phyloP scores from a whole-genome alignment of 83 land plant species.

The Isoetes engelmannii region DNA sequence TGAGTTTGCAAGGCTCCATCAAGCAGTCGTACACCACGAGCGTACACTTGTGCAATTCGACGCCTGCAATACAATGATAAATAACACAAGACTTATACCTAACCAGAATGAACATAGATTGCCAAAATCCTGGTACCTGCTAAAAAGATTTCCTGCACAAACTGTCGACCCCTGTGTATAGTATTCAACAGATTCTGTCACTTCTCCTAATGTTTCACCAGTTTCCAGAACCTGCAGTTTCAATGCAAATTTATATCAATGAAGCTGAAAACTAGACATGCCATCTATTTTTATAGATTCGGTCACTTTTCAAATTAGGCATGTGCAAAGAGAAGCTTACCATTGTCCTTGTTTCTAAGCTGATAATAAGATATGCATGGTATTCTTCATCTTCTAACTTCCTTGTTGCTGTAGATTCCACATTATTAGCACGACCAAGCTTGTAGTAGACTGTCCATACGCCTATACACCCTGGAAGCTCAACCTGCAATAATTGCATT shows the following conservation, averaged over 20 bases:
- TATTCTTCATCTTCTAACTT: conserved; percentile 63
- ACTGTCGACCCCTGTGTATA: conserved; percentile 82
- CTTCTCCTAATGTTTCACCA: conserved; percentile 81
- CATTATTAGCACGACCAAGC: conserved; percentile 38
- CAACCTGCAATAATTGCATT: conserved; percentile 50
- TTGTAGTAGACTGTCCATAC: conserved; percentile 98
- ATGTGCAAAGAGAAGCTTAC: conserved; percentile 27
- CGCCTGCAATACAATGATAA: conserved; percentile 35
- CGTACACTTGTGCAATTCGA: conserved; percentile 79
- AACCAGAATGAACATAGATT: too few species aligned
- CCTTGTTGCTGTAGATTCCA: conserved; percentile 43
- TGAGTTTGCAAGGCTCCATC: conserved; percentile 91
- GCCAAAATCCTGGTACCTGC: conserved; percentile 47
- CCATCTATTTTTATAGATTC: background rate
- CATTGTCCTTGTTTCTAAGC: conserved; percentile 86
- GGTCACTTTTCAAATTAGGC: too few species aligned
- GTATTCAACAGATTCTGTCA: conserved; percentile 91
- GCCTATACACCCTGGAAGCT: conserved; percentile 92
- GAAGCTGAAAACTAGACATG: background rate
- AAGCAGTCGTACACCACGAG: conserved; percentile 78
- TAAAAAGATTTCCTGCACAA: conserved; percentile 89
- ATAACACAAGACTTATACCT: background rate
- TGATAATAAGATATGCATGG: conserved; percentile 95
- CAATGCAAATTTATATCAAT: background rate
- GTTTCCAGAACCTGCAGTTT: conserved; percentile 81